Base-by-base conservation (phyloP, 2,329 filamentous ascomycete genomes). In the Apiospora rasikravindrae region DNA sequence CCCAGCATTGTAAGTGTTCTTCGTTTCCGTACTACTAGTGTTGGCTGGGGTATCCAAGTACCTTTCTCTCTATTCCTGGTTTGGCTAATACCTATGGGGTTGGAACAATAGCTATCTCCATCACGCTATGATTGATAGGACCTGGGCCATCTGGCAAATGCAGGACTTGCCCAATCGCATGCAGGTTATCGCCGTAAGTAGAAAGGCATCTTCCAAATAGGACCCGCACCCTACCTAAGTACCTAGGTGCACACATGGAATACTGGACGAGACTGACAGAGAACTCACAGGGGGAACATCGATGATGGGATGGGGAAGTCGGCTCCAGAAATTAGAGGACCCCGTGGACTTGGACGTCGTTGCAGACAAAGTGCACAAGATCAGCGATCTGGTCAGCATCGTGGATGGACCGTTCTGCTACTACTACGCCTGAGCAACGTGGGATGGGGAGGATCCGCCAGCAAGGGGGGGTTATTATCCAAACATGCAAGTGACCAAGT, bases 381-480 rank as follows among this genome's bases (percentile, higher is more conserved):
- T 81, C 13, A 69, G 75, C 22, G 77, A 81, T 4, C 70, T 78
- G 26, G 72, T 77, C 29, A 79, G 78, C 69, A 73, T 76, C 2
- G 73, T 80, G 11, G 79, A 78, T 13, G 78, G 78, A 4, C 57
- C 53, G 24, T 49, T 64, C 71, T 72, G 64, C 49, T 67, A 79
- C 70, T 72, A 76, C 3, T 82, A 81, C 67, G 77, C 74, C 70
- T 78, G 53, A 75, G 44, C 22, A 40, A 64, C 8, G 22, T 10
- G 57, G 33, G 22, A 40, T 24, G 57, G 57, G 19, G n/a, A n/a
- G 4, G 4, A 40, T 40, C 57, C 16, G 33, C 29, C 16, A 29
- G 29, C 16, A 61, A 61, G 29, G 29, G 53, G 51, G 53, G 29
- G 16, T 22, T 33, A 33, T 57, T 57, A 61, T 29, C 53, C 29